Conservation (phyloP, 2,329 filamentous ascomycete species). For the Colletotrichum tropicicola region DNA sequence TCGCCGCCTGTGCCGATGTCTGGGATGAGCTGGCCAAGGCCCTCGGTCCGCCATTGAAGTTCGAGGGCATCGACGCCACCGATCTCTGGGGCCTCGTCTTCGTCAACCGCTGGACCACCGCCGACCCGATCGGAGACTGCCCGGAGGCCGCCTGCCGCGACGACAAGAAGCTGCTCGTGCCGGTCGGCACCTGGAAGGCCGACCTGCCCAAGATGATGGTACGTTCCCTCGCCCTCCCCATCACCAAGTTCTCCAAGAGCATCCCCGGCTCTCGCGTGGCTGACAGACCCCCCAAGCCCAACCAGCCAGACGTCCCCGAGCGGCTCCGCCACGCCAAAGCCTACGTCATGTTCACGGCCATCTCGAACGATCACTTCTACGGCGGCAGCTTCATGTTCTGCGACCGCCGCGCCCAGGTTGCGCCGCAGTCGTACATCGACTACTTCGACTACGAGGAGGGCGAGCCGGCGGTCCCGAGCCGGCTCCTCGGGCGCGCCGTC, state of each 20-base stretch:
- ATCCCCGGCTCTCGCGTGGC: background rate
- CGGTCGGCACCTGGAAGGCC: background rate
- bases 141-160: background rate
- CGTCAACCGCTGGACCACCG: background rate
- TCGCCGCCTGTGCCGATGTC: background rate
- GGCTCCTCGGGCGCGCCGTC: background rate
- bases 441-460: background rate
- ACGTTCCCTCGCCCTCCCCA: background rate
- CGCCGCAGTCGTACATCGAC: background rate
- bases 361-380: background rate
- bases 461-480: background rate
- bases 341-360: background rate
- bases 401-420: background rate
- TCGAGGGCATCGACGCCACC: background rate
- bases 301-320: background rate
- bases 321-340: background rate
- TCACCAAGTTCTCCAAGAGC: background rate
- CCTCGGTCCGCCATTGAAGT: background rate
- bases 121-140: background rate
- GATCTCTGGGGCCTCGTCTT: constrained; percentile 1
- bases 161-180: background rate
- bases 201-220: background rate
- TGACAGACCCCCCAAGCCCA: background rate
- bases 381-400: background rate
- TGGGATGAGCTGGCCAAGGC: background rate